Base-by-base conservation (phyloP, 1,284 basidiomycete genomes). In the Hortiboletus rubellus region DNA sequence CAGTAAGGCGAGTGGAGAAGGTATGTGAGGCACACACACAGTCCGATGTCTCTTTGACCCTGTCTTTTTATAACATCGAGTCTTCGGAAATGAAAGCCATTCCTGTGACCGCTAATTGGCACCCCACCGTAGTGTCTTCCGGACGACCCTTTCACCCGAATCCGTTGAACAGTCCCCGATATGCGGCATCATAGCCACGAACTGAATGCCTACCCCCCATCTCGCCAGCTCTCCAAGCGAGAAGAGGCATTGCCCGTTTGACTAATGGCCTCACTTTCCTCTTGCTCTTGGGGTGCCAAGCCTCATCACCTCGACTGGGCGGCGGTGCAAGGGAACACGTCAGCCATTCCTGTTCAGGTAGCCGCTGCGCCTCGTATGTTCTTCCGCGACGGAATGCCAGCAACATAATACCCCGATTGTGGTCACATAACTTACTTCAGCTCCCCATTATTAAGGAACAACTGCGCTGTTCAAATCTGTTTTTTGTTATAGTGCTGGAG, bases 51-150 rank as follows among this genome's bases (percentile, higher is more conserved):
- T 54, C 56, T 46, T 51, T 60, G 48, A 60, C 66, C 61, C 59
- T 58, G 51, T 60, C 66, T 66, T 71, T 66, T 72, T 71, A 73
- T 70, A 68, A 58, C 55, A 57, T 47, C 57, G 18, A 31, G 14
- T 36, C 57, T 52, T 68, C 70, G 70, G 70, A 71, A 74, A 71
- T 71, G 70, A 71, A 71, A 12, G 52, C 60, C 68, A 68, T 70
- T 65, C 54, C 71, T 72, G 69, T 70, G 71, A 60, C 65, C 55
- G 24, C 52, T 18, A 52, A 57, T 55, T 55, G 47, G 50, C 42
- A 60, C 41, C 34, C 52, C 50, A 59, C 65, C 59, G 51, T 54
- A 50, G 57, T 62, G 60, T 67, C 47, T 56, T 63, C 60, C 69
- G 73, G 69, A 62, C 57, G 37, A 72, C 64, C 56, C 52, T 48